Percentiles rank a stretch among this genome's conserved stretches.
phyloP scores from a whole-genome alignment of 371 early-diverging fungal genomes.

The Basidiobolus meristosporus region DNA sequence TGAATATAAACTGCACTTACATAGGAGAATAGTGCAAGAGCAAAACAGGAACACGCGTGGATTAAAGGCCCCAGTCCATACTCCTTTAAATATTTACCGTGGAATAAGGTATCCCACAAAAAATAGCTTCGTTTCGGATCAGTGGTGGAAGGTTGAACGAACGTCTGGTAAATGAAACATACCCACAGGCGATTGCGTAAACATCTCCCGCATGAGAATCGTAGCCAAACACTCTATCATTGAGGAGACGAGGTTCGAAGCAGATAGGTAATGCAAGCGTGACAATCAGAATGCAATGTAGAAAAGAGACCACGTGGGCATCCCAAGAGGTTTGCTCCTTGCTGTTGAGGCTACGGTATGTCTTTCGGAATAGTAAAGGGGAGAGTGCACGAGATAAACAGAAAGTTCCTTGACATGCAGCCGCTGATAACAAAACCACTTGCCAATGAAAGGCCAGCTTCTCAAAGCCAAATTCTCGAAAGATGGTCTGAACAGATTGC shows the following conservation, averaged over 20 bases:
- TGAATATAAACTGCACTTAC: too few relatives aligned
- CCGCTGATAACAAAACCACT: too few relatives aligned
- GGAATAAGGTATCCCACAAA: neutral
- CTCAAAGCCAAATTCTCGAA: too few relatives aligned
- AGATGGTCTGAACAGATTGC: too few relatives aligned
- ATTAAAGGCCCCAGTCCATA: neutral
- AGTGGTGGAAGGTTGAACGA: neutral
- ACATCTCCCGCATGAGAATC: constrained; percentile 42
- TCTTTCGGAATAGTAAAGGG: constrained; percentile 3
- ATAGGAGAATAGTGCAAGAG: neutral
- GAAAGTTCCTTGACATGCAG: too few relatives aligned
- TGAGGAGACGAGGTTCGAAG: constrained; percentile 27
- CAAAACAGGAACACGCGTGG: neutral
- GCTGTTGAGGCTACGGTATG: constrained; percentile 1
- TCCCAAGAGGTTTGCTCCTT: constrained; percentile 19
- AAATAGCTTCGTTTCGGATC: neutral
- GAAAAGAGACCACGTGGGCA: constrained; percentile 38
- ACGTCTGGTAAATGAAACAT: constrained; percentile 6
- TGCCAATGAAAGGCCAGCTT: too few relatives aligned
- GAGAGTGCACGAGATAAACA: too few relatives aligned
- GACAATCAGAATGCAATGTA: constrained; percentile 32
- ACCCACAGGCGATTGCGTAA: constrained; percentile 70
- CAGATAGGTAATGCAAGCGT: constrained; percentile 37
- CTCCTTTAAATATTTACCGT: neutral
- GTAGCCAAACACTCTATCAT: constrained; percentile 61